Evolutionary conservation across 164 flowering plant species (phyloP), one percentile per base, ranked within the genome.

Genomic region (Vitis amurensis): DNA sequence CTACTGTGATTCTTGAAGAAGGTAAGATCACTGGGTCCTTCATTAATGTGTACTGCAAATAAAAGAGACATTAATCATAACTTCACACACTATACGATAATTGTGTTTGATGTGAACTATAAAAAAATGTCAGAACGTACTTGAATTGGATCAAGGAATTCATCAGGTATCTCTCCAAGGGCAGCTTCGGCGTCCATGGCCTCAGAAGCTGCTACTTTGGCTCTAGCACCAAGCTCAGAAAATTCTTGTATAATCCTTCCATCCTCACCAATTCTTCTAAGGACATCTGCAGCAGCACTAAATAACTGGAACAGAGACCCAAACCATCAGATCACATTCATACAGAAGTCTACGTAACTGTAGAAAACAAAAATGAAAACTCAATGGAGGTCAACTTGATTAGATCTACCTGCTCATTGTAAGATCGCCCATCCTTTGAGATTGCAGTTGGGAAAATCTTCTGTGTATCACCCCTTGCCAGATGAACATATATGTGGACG

Each of bases 121-220:
- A 23, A 23, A 23, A 23, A 23, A 55, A 8, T 55, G 6, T 19
- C 10, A 55, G 49, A 57, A 76, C 77, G 13, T 81, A 93, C 99
- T 78, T 96, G 99, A 81, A 96, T 96, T 63, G 99, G 99, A 72
- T 96, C 99, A 61, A 96, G 90, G 87, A 93, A 96, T 79, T 96
- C 99, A 53, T 96, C 99, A 0, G 98, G 99, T 73, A 96, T 89
- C 47, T 96, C 99, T 64, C 99, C 99, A 51, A 96, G 94, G 56
- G 86, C 80, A 67, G 91, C 97, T 76, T 96, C 99, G 52, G 88
- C 79, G 30, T 96, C 99, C 95, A 89, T 82, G 47, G 97, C 97
- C 77, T 90, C 97, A 29, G 90, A 78, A 64, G 97, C 99, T 68
- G 98, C 98, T 70, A 76, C 79, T 78, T 88, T 90, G 49, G 97